Conservation (phyloP, 768 basidiomycete species). For the Postia placenta region DNA sequence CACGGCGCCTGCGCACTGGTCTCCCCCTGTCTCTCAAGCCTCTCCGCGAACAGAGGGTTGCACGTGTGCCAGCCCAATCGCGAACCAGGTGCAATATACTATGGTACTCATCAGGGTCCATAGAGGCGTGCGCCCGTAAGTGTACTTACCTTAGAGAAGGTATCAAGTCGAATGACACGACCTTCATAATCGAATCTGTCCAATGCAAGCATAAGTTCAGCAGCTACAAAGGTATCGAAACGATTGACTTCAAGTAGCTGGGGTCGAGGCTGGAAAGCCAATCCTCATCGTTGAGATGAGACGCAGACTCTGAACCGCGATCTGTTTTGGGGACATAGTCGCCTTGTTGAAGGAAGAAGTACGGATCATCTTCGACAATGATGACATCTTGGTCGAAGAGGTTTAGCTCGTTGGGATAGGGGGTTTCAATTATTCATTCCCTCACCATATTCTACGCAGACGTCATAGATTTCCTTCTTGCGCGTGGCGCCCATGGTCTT, state of each 20-base stretch:
- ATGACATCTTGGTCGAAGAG: constrained; percentile 45
- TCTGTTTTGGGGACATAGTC: constrained; percentile 42
- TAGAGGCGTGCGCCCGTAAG: not conserved
- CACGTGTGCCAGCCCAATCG: constrained; percentile 80
- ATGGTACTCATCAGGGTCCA: constrained; percentile 8
- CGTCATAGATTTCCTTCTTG: constrained; percentile 76
- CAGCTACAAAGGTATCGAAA: too few relatives aligned
- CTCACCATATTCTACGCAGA: constrained; percentile 75
- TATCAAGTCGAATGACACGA: constrained; percentile 78
- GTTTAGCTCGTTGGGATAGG: not conserved
- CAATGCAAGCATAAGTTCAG: not conserved
- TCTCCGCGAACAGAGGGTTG: constrained; percentile 69
- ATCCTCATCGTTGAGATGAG: constrained; percentile 26
- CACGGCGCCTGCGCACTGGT: constrained; percentile 63
- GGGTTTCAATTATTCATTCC: too few relatives aligned
- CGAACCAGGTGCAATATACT: constrained; percentile 76
- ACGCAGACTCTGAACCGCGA: constrained; percentile 16
- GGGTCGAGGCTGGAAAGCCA: constrained; percentile 56
- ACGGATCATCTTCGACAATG: constrained; percentile 83
- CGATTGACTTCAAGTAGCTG: constrained; percentile 53
- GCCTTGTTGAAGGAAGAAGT: constrained; percentile 67
- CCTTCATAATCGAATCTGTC: constrained; percentile 67
- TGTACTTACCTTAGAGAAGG: constrained; percentile 59
- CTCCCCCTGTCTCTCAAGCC: constrained; percentile 65
- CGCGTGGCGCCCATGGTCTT: constrained; percentile 56